These are phyloP conservation scores for Massariosphaeria phaeospora DNA, from an alignment of 495 filamentous ascomycete genomes.

Conservation along the genomic window DNA sequence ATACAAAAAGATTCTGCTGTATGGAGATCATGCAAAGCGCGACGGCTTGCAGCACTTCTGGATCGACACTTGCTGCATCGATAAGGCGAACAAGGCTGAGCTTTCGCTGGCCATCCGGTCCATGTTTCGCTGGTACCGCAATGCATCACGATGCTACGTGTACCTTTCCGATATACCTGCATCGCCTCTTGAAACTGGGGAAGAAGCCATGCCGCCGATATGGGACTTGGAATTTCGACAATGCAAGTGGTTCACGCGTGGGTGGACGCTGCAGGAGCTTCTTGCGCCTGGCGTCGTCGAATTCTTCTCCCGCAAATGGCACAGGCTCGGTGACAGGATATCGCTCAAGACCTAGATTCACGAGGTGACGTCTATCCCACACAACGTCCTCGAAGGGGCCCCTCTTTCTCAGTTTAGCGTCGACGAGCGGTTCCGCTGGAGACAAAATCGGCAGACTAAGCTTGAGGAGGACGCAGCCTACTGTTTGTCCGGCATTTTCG, in stretches of 20 bases:
- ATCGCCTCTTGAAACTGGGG: neutral
- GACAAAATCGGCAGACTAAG: neutral
- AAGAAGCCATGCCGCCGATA: neutral
- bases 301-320: neutral
- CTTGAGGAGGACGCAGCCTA: neutral
- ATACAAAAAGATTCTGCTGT: neutral
- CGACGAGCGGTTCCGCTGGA: neutral
- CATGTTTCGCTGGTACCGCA: slow-evolving; percentile 14
- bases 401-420: neutral
- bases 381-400: neutral
- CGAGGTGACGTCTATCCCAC: neutral
- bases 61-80: slow-evolving; percentile 4
- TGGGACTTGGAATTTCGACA: neutral
- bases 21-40: neutral
- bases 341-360: neutral
- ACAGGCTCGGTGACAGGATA: neutral
- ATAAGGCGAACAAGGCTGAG: slow-evolving; percentile 6
- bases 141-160: slow-evolving; percentile 6
- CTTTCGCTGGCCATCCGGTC: slow-evolving; percentile 7
- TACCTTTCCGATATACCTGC: slow-evolving; percentile 7
- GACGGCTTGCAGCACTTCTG: slow-evolving; percentile 5
- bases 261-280: slow-evolving; percentile 5
- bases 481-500: neutral
- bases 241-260: slow-evolving; percentile 18
- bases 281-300: neutral